A percentile compares a stretch with the other conserved stretches of the same genome.
Evolutionary conservation across 2,329 filamentous ascomycete genomes (phyloP).

Genomic region (Delphinella strobiligena): DNA sequence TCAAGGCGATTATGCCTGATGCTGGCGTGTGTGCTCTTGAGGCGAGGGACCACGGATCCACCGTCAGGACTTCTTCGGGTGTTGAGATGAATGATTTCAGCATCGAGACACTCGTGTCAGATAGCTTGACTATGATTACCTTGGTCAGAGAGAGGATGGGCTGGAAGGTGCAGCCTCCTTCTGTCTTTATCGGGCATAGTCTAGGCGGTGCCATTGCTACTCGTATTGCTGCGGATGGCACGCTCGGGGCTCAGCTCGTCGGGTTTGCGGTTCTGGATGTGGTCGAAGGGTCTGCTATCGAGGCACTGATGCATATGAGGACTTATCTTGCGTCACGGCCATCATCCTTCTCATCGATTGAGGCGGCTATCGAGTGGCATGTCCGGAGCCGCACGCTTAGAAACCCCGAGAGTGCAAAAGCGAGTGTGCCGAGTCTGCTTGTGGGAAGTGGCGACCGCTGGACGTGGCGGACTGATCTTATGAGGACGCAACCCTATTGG

Average conservation of each 20-base stretch:
- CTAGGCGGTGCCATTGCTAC: constrained; percentile 87
- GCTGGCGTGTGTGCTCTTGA: constrained; percentile 79
- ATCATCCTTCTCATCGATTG: constrained; percentile 60
- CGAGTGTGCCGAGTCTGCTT: constrained; percentile 75
- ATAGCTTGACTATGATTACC: constrained; percentile 58
- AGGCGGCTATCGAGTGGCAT: constrained; percentile 87
- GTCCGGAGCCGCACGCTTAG: constrained; percentile 77
- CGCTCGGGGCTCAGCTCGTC: constrained; percentile 55
- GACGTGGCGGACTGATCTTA: constrained; percentile 72
- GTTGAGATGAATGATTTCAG: constrained; percentile 49
- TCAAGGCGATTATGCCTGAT: constrained; percentile 62
- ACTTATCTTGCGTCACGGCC: constrained; percentile 78
- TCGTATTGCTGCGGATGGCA: constrained; percentile 57
- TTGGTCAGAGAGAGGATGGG: constrained; percentile 55
- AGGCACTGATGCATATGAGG: constrained; percentile 89
- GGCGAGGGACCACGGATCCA: constrained; percentile 72
- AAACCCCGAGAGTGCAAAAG: constrained; percentile 69
- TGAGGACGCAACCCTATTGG: constrained; percentile 80
- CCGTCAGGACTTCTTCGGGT: constrained; percentile 23
- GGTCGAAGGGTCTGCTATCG: constrained; percentile 88
- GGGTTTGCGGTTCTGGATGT: constrained; percentile 89
- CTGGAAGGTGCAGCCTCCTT: constrained; percentile 61
- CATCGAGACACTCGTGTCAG: constrained; percentile 58
- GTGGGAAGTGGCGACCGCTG: constrained; percentile 20
- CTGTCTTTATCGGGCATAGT: constrained; percentile 82